These are phyloP conservation scores for Sutorius australiensis DNA, from an alignment of 768 basidiomycete genomes.

Conservation along the genomic window DNA sequence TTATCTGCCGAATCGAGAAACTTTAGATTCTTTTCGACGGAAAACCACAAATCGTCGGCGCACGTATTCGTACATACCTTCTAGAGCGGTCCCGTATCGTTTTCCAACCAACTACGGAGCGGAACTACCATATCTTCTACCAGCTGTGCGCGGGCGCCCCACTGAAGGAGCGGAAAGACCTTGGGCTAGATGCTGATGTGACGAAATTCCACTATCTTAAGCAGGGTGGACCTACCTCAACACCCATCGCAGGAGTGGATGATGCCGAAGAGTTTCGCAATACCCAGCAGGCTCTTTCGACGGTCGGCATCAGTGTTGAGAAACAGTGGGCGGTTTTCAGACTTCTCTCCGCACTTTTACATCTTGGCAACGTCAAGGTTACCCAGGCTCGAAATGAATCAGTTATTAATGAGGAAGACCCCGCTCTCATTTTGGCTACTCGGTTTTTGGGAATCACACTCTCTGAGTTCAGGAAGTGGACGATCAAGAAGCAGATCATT, in stretches of 20 bases:
- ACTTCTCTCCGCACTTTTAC: constrained; percentile 86
- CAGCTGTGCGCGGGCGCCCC: constrained; percentile 97
- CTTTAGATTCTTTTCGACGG: constrained; percentile 92
- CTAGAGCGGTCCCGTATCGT: constrained; percentile 96
- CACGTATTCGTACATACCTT: constrained; percentile 97
- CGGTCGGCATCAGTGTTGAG: constrained; percentile 96
- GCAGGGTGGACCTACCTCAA: constrained; percentile 87
- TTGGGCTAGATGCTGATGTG: constrained; percentile 83
- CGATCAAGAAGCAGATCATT: constrained; percentile 93
- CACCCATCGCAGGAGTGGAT: constrained; percentile 88
- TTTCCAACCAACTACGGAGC: constrained; percentile 93
- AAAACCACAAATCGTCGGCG: constrained; percentile 94
- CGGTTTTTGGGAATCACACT: constrained; percentile 87
- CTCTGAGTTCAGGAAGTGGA: constrained; percentile 98
- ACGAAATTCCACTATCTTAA: constrained; percentile 88
- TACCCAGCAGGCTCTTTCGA: constrained; percentile 93
- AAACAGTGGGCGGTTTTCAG: constrained; percentile 98
- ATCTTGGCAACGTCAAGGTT: constrained; percentile 97
- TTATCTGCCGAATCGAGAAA: background rate
- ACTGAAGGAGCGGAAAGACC: constrained; percentile 89
- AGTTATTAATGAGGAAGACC: constrained; percentile 76
- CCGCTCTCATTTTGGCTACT: constrained; percentile 75
- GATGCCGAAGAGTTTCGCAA: constrained; percentile 92
- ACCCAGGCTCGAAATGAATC: constrained; percentile 79
- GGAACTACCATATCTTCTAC: constrained; percentile 99